Evolutionary conservation across 1,284 basidiomycete species (phyloP).

Genomic region (Fomitopsis palustris): DNA sequence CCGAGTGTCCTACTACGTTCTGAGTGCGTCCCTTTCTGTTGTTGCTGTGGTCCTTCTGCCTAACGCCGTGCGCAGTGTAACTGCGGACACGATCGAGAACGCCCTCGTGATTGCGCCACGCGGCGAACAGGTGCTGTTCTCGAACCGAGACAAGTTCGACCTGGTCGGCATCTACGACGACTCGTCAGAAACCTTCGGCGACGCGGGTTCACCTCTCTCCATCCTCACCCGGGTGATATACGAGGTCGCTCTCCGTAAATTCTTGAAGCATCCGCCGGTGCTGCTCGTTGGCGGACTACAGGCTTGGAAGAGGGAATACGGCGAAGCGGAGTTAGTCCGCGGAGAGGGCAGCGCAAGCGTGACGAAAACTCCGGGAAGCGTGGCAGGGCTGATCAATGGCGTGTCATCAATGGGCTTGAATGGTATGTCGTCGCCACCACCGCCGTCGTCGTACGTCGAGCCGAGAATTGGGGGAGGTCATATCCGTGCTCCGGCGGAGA

Average conservation of each 20-base stretch:
- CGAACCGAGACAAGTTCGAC: constrained; percentile 84
- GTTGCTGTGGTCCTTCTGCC: background rate
- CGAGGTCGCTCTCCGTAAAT: constrained; percentile 70
- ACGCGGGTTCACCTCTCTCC: constrained; percentile 49
- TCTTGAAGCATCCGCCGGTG: constrained; percentile 76
- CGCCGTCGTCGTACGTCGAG: constrained; percentile 11
- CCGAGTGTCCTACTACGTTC: constrained; percentile 70
- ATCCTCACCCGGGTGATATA: constrained; percentile 67
- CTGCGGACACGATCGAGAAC: constrained; percentile 69
- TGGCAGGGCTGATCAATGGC: constrained; percentile 12
- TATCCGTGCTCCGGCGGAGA: constrained; percentile 22
- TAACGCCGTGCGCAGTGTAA: constrained; percentile 46
- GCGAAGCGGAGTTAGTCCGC: constrained; percentile 43
- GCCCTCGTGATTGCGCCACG: constrained; percentile 71
- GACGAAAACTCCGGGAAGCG: background rate
- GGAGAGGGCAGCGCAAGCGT: constrained; percentile 21
- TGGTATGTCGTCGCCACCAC: constrained; percentile 14
- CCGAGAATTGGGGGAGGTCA: constrained; percentile 17
- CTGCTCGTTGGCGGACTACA: constrained; percentile 85
- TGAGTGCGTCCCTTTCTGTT: constrained; percentile 45
- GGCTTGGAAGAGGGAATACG: constrained; percentile 75
- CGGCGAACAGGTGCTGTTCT: constrained; percentile 70
- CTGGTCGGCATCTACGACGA: constrained; percentile 88
- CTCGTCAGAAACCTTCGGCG: constrained; percentile 57
- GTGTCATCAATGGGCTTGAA: constrained; percentile 14